phyloP scores from a whole-genome alignment of 2,329 filamentous ascomycete species.

The Ophiostoma triangulosporum region DNA sequence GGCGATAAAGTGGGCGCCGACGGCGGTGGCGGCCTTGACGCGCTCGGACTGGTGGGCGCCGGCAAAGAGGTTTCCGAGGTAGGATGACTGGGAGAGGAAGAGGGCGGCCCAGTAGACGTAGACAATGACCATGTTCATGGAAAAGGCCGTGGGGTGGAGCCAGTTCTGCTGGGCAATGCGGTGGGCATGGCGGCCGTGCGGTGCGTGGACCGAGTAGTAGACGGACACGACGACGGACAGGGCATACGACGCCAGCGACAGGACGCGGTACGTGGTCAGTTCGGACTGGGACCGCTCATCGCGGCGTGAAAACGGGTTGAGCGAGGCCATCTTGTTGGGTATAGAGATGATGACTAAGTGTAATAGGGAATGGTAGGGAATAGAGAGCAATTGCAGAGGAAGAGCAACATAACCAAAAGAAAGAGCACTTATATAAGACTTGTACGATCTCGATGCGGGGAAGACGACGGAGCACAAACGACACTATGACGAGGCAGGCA shows the following conservation, averaged over 20 bases:
- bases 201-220: constrained; percentile 57
- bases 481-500: not conserved
- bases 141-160: constrained; percentile 56
- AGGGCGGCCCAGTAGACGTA: constrained; percentile 70
- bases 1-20: constrained; percentile 72
- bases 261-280: constrained; percentile 60
- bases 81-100: constrained; percentile 62
- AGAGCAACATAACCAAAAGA: not conserved
- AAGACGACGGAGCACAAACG: not conserved
- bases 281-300: constrained; percentile 49
- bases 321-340: constrained; percentile 3
- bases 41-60: constrained; percentile 36
- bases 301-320: constrained; percentile 63
- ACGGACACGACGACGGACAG: constrained; percentile 57
- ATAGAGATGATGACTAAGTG: not conserved
- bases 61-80: constrained; percentile 65
- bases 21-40: constrained; percentile 57
- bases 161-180: constrained; percentile 67
- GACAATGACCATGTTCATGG: constrained; percentile 50
- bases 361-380: no score
- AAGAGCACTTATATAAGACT: not conserved
- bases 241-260: constrained; percentile 62
- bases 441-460: not conserved
- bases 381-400: not conserved
- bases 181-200: constrained; percentile 43